These are phyloP conservation scores for Acorus calamus DNA, from an alignment of 106 monocot genomes.

Conservation along the genomic window DNA sequence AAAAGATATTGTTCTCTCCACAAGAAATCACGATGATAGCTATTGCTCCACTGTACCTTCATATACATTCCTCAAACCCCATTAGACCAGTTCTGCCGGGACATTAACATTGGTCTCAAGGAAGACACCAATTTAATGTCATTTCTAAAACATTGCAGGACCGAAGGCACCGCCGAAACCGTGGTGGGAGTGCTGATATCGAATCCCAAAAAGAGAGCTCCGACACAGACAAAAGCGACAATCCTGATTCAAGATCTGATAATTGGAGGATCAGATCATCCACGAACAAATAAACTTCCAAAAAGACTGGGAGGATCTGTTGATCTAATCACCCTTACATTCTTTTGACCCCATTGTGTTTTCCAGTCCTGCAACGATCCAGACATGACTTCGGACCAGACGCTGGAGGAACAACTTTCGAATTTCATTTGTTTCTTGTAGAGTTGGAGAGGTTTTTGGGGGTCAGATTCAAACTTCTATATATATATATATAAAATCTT, in stretches of 20 bases:
- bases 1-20: no score
- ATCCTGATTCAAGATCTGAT: constrained; percentile 33
- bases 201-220: constrained; percentile 66
- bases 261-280: constrained; percentile 8
- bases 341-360: not conserved
- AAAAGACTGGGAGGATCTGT: not conserved
- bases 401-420: not conserved
- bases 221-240: constrained; percentile 69
- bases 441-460: no score
- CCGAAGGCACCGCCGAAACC: constrained; percentile 46
- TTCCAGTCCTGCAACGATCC: no score
- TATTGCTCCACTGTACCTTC: no score
- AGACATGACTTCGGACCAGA: no score
- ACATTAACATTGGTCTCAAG: no score
- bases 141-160: constrained; percentile 37
- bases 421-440: not conserved
- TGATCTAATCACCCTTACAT: not conserved
- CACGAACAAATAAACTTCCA: constrained; percentile 5
- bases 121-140: not conserved
- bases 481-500: not conserved
- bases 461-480: not conserved
- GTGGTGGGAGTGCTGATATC: constrained; percentile 27
- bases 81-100: not conserved
- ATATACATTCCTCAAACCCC: not conserved
- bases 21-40: no score